phyloP scores from a whole-genome alignment of 2,329 filamentous ascomycete species.

The Sarocladium kiliense region DNA sequence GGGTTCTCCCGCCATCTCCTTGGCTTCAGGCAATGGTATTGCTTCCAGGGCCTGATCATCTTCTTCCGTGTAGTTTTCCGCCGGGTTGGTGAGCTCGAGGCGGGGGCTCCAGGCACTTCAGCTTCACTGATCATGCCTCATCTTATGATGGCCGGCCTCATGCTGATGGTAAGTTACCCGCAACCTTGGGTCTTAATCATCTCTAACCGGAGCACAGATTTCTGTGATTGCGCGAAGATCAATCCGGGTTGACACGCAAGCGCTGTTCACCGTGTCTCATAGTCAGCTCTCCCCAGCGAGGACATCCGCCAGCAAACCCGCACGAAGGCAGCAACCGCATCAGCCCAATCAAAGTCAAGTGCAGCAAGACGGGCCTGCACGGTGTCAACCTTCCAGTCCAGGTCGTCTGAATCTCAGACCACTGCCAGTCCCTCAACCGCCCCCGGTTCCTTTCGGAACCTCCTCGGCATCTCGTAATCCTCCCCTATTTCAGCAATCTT shows the following conservation, averaged over 20 bases:
- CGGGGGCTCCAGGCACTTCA: neutral
- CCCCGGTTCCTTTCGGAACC: neutral
- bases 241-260: constrained; percentile 52
- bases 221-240: constrained; percentile 37
- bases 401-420: neutral
- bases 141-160: constrained; percentile 45
- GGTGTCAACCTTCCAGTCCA: neutral
- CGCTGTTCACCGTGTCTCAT: constrained; percentile 39
- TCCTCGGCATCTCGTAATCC: neutral
- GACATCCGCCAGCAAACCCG: neutral
- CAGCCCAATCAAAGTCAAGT: too few relatives aligned
- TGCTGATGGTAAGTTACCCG: constrained; percentile 44
- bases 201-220: constrained; percentile 27
- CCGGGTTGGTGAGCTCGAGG: constrained; percentile 26
- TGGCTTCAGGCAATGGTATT: constrained; percentile 61
- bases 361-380: neutral
- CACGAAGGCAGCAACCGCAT: too few relatives aligned
- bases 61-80: constrained; percentile 48
- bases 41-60: constrained; percentile 56
- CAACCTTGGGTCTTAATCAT: neutral
- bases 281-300: neutral
- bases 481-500: neutral
- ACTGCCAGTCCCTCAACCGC: neutral
- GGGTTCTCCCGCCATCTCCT: constrained; percentile 55
- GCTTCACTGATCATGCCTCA: constrained; percentile 36